These are phyloP conservation scores for Colletotrichum godetiae DNA, from an alignment of 2,329 filamentous ascomycete genomes.

Conservation along the genomic window DNA sequence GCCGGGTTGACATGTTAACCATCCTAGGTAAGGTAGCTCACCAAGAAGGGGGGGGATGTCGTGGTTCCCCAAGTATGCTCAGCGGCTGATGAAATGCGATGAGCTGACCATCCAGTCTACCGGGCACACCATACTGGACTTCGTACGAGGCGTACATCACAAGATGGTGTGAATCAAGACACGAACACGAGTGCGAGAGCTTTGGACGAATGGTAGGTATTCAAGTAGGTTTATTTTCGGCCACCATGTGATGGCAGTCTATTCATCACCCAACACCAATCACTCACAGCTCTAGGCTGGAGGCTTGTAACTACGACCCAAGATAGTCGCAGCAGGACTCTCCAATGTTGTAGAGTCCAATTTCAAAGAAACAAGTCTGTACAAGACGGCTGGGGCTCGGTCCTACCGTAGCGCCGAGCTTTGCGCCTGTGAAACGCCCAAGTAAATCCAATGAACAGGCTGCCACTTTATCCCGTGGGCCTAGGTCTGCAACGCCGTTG, in stretches of 20 bases:
- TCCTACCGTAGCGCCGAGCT: slow-evolving; percentile 5
- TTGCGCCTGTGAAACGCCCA: slow-evolving; percentile 21
- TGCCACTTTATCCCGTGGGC: slow-evolving; percentile 24
- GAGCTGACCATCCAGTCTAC: background rate
- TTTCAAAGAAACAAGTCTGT: slow-evolving; percentile 25
- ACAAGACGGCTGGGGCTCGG: slow-evolving; percentile 22
- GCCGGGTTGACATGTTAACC: background rate
- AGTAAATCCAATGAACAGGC: slow-evolving; percentile 30
- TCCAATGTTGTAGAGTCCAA: background rate
- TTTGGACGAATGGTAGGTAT: background rate
- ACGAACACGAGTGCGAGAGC: background rate
- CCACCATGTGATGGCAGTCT: slow-evolving; percentile 11
- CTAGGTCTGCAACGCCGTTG: slow-evolving; percentile 30
- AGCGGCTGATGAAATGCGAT: background rate
- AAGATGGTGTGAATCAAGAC: background rate
- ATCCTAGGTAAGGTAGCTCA: too few species aligned
- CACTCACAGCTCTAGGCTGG: slow-evolving; percentile 1
- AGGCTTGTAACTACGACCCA: slow-evolving; percentile 12
- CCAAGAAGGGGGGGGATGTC: background rate
- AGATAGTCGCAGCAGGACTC: background rate
- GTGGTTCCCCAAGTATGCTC: slow-evolving; percentile 2
- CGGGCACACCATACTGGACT: background rate
- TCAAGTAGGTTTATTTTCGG: slow-evolving; percentile 24
- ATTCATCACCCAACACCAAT: background rate
- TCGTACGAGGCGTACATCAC: background rate